These are phyloP conservation scores for Mortierella sp. DNA, from an alignment of 371 early-diverging fungal genomes.

Conservation along the genomic window DNA sequence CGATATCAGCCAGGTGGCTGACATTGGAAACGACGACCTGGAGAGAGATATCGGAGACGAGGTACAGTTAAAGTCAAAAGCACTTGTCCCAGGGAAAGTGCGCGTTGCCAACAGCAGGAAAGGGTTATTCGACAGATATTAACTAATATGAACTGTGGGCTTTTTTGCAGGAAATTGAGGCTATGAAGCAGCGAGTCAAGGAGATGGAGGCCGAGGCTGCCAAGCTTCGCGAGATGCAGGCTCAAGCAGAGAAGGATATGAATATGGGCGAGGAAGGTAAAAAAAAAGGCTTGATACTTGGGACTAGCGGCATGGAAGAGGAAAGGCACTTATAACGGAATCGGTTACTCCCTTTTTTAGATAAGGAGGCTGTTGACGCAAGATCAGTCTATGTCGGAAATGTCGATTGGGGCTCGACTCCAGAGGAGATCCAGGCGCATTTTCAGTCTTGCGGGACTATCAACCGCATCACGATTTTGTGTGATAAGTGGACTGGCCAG, in stretches of 20 bases:
- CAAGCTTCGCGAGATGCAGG: constrained; percentile 92
- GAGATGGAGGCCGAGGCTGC: constrained; percentile 98
- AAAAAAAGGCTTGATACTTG: no score
- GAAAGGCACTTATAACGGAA: background rate
- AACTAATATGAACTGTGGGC: no score
- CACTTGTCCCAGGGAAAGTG: no score
- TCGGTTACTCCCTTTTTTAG: constrained; percentile 42
- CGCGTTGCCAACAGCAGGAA: background rate
- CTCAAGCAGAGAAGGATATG: constrained; percentile 87
- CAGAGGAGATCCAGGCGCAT: constrained; percentile 96
- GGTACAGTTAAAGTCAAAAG: constrained; percentile 8
- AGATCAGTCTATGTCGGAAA: constrained; percentile 97
- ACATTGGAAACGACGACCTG: constrained; percentile 30
- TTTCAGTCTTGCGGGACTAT: constrained; percentile 98
- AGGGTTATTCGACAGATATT: background rate
- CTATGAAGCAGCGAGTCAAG: constrained; percentile 88
- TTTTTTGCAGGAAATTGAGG: constrained; percentile 68
- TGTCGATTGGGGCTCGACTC: constrained; percentile 95
- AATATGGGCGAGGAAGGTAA: constrained; percentile 71
- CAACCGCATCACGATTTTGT: constrained; percentile 95
- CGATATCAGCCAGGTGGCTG: constrained; percentile 15
- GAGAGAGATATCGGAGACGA: constrained; percentile 54
- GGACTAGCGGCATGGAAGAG: background rate
- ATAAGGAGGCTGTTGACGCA: constrained; percentile 88
- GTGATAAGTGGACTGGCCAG: constrained; percentile 95